Percentiles rank a stretch among this genome's conserved stretches.
Evolutionary conservation across 2,329 filamentous ascomycete species (phyloP).

Genomic region (Teratosphaeria zuluensis): DNA sequence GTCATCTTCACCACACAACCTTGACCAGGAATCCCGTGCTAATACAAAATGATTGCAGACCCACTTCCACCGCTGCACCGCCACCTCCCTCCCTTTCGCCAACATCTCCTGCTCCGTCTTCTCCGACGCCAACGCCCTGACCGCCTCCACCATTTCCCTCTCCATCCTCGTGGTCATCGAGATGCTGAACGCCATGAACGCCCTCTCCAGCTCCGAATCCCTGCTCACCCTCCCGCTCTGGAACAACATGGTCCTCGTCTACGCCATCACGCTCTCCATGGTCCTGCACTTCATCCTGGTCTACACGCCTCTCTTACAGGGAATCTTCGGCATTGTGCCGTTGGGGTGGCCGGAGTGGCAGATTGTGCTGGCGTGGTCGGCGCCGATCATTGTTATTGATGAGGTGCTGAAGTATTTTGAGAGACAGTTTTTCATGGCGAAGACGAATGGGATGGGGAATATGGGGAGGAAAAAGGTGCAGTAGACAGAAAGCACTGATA

Average conservation of each 20-base stretch:
- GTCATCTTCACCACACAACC: conserved; percentile 13
- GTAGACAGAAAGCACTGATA: neutral
- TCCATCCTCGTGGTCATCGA: conserved; percentile 92
- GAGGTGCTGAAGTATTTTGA: conserved; percentile 74
- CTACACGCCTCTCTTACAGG: conserved; percentile 82
- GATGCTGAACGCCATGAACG: conserved; percentile 99
- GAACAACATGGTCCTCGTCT: conserved; percentile 97
- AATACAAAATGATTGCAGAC: conserved; percentile 34
- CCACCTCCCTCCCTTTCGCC: conserved; percentile 59
- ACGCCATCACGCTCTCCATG: conserved; percentile 90
- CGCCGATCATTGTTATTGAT: conserved; percentile 88
- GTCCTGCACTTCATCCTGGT: conserved; percentile 86
- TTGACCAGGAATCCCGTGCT: conserved; percentile 1
- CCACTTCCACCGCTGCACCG: conserved; percentile 80
- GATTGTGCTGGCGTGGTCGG: conserved; percentile 78
- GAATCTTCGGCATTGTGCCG: conserved; percentile 81
- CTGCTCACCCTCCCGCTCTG: conserved; percentile 89
- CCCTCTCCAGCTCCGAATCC: conserved; percentile 87
- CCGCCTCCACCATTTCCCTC: conserved; percentile 85
- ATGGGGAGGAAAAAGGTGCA: neutral
- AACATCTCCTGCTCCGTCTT: conserved; percentile 93
- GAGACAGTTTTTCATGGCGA: conserved; percentile 30
- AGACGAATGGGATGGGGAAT: conserved; percentile 11
- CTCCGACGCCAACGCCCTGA: conserved; percentile 70
- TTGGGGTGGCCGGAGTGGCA: conserved; percentile 83